Evolutionary conservation across 2,329 filamentous ascomycete species (phyloP).

Genomic region (Onygenales sp.): DNA sequence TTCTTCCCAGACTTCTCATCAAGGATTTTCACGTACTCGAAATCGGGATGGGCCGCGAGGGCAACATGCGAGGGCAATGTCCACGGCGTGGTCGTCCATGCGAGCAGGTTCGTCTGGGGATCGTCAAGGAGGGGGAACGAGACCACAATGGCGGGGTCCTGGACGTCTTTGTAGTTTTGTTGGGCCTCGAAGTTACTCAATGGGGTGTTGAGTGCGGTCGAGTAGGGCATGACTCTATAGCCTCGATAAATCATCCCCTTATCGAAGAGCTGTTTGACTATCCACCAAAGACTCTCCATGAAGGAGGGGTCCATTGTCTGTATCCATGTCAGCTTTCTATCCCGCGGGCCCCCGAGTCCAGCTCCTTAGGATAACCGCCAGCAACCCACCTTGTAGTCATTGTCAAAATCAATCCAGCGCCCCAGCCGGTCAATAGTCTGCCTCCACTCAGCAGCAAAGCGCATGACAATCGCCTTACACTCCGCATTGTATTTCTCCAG

Average conservation of each 20-base stretch:
- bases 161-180: conserved; percentile 89
- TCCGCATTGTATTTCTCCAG: conserved; percentile 85
- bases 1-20: conserved; percentile 76
- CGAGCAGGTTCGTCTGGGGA: conserved; percentile 63
- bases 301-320: conserved; percentile 89
- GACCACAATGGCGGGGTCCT: conserved; percentile 82
- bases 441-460: conserved; percentile 79
- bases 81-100: conserved; percentile 88
- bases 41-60: conserved; percentile 69
- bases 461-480: conserved; percentile 88
- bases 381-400: conserved; percentile 71
- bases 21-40: conserved; percentile 77
- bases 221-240: conserved; percentile 90
- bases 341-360: background rate
- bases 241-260: conserved; percentile 85
- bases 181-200: conserved; percentile 90
- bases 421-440: conserved; percentile 78
- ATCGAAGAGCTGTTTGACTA: conserved; percentile 86
- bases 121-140: conserved; percentile 76
- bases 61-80: conserved; percentile 74
- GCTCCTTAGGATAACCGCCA: background rate
- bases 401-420: conserved; percentile 96
- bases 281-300: conserved; percentile 97
- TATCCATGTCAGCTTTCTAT: conserved; percentile 6
- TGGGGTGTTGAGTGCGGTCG: conserved; percentile 78